A percentile compares a stretch with the other conserved stretches of the same genome.
Conservation (phyloP, 2,329 filamentous ascomycete species). For the Akanthomyces lecanii region DNA sequence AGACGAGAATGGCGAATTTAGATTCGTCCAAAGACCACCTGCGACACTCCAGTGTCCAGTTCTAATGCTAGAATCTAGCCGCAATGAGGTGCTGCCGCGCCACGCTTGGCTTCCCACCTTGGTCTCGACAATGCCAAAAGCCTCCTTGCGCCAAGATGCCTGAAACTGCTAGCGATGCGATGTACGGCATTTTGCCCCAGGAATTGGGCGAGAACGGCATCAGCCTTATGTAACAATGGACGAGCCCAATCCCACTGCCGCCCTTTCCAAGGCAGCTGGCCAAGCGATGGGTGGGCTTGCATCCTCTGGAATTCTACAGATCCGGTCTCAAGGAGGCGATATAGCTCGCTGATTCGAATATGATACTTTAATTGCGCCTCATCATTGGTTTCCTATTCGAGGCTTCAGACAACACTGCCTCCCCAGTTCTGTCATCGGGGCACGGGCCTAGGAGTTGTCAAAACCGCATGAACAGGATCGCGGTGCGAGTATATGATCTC, state of each 20-base stretch:
- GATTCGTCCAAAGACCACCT: background rate
- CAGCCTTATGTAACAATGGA: background rate
- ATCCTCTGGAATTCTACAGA: conserved; percentile 12
- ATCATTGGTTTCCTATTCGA: background rate
- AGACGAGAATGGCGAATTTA: background rate
- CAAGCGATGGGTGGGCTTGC: background rate
- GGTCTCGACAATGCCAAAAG: background rate
- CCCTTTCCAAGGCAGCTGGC: background rate
- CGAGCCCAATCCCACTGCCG: background rate
- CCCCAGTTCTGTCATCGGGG: background rate
- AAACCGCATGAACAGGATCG: background rate
- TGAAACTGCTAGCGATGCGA: conserved; percentile 2
- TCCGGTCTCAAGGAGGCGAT: conserved; percentile 22
- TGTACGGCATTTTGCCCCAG: background rate
- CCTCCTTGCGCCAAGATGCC: conserved; percentile 7
- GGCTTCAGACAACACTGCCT: background rate
- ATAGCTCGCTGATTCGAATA: conserved; percentile 14
- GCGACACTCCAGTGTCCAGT: background rate
- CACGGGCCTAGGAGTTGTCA: background rate
- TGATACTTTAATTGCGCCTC: background rate
- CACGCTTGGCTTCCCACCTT: background rate
- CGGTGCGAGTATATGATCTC: conserved; percentile 15
- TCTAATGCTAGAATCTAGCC: background rate
- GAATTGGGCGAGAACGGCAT: background rate
- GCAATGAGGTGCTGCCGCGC: background rate